phyloP scores from a whole-genome alignment of 75 land plant genomes.

The Chamaecyparis obtusa region DNA sequence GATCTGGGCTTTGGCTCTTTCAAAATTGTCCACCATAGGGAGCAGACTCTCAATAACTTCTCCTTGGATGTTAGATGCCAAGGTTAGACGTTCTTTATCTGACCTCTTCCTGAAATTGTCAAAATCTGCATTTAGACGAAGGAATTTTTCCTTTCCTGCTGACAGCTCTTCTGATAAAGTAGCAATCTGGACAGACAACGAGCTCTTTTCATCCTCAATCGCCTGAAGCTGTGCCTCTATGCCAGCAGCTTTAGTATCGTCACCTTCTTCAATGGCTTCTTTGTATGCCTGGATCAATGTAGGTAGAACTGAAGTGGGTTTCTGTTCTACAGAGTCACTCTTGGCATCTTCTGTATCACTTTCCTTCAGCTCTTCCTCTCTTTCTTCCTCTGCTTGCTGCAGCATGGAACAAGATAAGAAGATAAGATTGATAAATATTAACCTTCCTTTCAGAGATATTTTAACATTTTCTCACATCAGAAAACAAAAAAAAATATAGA shows the following conservation, averaged over 20 bases:
- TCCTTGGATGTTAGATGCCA: conserved; percentile 59
- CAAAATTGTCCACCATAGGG: conserved; percentile 95
- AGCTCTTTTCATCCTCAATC: conserved; percentile 52
- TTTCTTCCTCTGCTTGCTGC: conserved; percentile 10
- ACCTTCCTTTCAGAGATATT: not conserved
- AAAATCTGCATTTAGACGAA: conserved; percentile 94
- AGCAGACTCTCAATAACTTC: conserved; percentile 87
- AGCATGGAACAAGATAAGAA: not conserved
- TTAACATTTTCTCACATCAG: not conserved
- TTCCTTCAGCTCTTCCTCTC: conserved; percentile 9
- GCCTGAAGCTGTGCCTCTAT: conserved; percentile 44
- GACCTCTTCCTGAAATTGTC: conserved; percentile 90
- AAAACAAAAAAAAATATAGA: not conserved
- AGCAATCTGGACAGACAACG: conserved; percentile 37
- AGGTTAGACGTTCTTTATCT: conserved; percentile 60
- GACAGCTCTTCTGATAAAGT: conserved; percentile 55
- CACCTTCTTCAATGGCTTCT: conserved; percentile 69
- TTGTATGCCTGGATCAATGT: conserved; percentile 50
- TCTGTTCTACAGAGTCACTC: not conserved
- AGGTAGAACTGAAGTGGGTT: conserved; percentile 22
- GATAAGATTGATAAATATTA: not conserved
- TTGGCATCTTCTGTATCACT: conserved; percentile 12
- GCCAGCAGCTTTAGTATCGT: conserved; percentile 45
- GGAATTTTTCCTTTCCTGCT: conserved; percentile 63
- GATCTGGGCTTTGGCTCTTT: conserved; percentile 73